Conservation (phyloP, 768 basidiomycete genomes). For the Amanita pseudoporphyria region DNA sequence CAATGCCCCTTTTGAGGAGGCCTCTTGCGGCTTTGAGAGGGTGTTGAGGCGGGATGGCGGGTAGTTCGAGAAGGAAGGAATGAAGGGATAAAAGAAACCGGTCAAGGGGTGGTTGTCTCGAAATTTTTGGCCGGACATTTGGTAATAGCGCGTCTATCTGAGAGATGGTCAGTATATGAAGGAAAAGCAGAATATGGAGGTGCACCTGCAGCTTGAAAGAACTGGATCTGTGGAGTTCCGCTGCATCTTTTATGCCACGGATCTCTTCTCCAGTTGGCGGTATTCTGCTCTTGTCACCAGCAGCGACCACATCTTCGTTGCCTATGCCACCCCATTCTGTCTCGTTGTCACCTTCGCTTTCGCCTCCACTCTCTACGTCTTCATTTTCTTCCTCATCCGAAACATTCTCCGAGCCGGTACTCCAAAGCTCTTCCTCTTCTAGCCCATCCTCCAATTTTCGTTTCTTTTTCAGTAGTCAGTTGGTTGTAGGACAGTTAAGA, state of each 20-base stretch:
- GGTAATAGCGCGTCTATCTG: conserved; percentile 79
- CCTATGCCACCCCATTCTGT: conserved; percentile 12
- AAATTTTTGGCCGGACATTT: conserved; percentile 58
- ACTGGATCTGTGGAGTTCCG: conserved; percentile 64
- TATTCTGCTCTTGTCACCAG: conserved; percentile 26
- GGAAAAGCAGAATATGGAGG: neutral
- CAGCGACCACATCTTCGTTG: neutral
- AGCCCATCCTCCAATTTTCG: conserved; percentile 6
- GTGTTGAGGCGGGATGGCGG: conserved; percentile 46
- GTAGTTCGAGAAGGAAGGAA: conserved; percentile 48
- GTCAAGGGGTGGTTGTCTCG: conserved; percentile 49
- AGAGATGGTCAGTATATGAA: conserved; percentile 8
- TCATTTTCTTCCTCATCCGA: conserved; percentile 6
- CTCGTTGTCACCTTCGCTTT: neutral
- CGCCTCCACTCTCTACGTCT: conserved; percentile 1
- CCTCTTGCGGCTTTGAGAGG: conserved; percentile 56
- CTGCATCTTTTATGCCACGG: conserved; percentile 60
- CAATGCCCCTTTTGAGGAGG: conserved; percentile 42
- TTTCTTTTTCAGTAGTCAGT: conserved; percentile 5
- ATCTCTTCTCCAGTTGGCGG: conserved; percentile 67
- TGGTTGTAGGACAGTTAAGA: neutral
- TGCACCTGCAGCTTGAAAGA: conserved; percentile 78
- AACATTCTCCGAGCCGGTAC: neutral
- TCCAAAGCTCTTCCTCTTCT: neutral
- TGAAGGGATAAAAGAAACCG: conserved; percentile 63